Base-by-base conservation (phyloP, 306 rosid genomes). In the Astragalus membranaceus region DNA sequence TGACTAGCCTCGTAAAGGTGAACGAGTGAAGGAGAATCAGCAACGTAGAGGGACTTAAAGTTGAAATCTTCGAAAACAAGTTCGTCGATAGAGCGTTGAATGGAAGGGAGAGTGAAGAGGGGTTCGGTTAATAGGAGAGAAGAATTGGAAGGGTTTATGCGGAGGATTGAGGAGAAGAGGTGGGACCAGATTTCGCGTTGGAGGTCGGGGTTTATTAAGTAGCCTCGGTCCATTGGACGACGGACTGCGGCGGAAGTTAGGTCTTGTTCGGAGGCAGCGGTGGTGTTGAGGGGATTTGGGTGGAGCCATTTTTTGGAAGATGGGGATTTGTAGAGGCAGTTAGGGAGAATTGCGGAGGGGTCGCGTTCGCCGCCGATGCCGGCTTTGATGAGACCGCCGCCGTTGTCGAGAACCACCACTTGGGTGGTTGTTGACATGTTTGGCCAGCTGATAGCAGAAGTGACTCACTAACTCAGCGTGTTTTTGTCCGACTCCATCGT, bases 111-210 rank as follows among this genome's bases (percentile, higher is more conserved):
- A 3, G 92, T 29, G 84, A 90, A 93, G 85, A 85, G 90, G 48
- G 98, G 97, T 37, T 93, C 96, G 2, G 98, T 90, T 13, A 93
- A 64, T 61, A 93, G 90, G 55, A 93, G 96, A 7, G 96, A 88
- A 70, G 88, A 88, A 0, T 83, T 83, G 0, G 89, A 47, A 9
- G 93, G 94, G 75, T 39, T 80, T 53, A 84, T 64, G 73, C 68
- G 94, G 74, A 90, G 96, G 54, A 79, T 65, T 4, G 96, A 81
- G 39, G 88, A 73, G 88, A 93, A 88, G 64, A 94, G 84, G 76
- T 94, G 82, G 35, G 96, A 77, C 98, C 98, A 93, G 82, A 93
- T 87, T 61, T 93, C 98, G 52, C 98, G 92, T 54, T 93, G 92
- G 23, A 93, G 97, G 10, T 93, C 98, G 1, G 97, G 92, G 80